Conservation (phyloP, 805 yeast genomes). For the Candida xyloterini region DNA sequence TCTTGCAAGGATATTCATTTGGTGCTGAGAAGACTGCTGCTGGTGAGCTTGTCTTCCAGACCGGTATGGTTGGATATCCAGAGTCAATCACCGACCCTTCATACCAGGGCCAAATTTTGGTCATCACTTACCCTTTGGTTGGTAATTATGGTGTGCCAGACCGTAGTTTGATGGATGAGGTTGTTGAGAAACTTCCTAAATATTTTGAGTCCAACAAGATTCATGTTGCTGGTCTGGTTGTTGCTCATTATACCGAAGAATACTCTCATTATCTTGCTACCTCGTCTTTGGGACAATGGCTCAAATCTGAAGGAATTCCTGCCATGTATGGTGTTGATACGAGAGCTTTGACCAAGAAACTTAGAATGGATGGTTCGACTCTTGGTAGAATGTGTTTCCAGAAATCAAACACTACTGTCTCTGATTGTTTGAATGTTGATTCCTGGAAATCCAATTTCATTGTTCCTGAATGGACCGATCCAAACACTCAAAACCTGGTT, state of each 20-base stretch:
- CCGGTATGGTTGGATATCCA: constrained; percentile 99
- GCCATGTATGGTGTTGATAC: constrained; percentile 98
- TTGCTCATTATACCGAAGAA: constrained; percentile 95
- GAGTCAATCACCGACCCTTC: constrained; percentile 98
- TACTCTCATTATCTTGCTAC: constrained; percentile 91
- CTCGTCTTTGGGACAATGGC: constrained; percentile 92
- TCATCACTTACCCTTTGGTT: constrained; percentile 92
- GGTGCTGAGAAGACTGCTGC: constrained; percentile 89
- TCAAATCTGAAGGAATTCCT: constrained; percentile 86
- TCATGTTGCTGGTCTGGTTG: constrained; percentile 95
- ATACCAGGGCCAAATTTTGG: constrained; percentile 95
- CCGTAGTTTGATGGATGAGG: constrained; percentile 69
- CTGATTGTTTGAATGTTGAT: constrained; percentile 31
- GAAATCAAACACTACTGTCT: constrained; percentile 34
- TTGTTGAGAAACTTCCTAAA: constrained; percentile 73
- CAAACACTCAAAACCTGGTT: constrained; percentile 87
- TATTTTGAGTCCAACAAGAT: constrained; percentile 90
- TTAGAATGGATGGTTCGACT: constrained; percentile 90
- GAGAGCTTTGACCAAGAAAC: constrained; percentile 87
- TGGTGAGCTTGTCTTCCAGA: constrained; percentile 98
- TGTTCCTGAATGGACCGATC: constrained; percentile 88
- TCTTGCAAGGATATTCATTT: constrained; percentile 92
- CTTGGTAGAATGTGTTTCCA: constrained; percentile 82
- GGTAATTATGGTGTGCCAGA: constrained; percentile 99
- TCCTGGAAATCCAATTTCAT: constrained; percentile 65